A percentile compares a stretch with the other conserved stretches of the same genome.
These are phyloP conservation scores for Podospora sp. DNA, from an alignment of 495 filamentous ascomycete genomes.

Conservation along the genomic window DNA sequence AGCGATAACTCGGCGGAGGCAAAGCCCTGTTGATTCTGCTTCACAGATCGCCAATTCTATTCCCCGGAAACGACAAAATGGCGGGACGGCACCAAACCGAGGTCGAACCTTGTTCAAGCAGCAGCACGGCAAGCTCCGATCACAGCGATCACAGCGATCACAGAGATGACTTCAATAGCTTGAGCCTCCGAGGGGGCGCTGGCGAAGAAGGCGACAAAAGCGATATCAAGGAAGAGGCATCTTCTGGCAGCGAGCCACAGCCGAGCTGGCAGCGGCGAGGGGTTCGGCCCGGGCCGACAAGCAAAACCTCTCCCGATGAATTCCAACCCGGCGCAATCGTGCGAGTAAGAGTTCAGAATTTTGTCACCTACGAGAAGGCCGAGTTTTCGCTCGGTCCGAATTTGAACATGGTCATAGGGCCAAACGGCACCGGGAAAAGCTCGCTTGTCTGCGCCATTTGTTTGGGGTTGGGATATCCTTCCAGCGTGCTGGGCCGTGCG, in stretches of 20 bases:
- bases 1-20: too few relatives aligned
- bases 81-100: background rate
- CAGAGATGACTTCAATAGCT: conserved; percentile 15
- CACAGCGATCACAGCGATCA: background rate
- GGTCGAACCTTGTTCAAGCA: background rate
- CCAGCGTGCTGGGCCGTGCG: conserved; percentile 83
- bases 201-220: conserved; percentile 10
- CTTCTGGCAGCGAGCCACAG: conserved; percentile 13
- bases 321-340: conserved; percentile 87
- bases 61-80: background rate
- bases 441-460: conserved; percentile 97
- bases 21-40: too few relatives aligned
- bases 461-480: conserved; percentile 82
- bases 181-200: conserved; percentile 25
- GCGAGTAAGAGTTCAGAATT: conserved; percentile 82
- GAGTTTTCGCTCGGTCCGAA: conserved; percentile 89
- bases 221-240: conserved; percentile 16
- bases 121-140: background rate
- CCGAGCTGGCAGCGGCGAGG: conserved; percentile 22
- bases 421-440: conserved; percentile 97
- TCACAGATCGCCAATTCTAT: too few relatives aligned
- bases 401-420: conserved; percentile 98
- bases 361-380: conserved; percentile 91
- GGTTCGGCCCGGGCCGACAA: background rate
- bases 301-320: conserved; percentile 19